phyloP scores from a whole-genome alignment of 768 basidiomycete genomes.

The Tulasnella sp. region DNA sequence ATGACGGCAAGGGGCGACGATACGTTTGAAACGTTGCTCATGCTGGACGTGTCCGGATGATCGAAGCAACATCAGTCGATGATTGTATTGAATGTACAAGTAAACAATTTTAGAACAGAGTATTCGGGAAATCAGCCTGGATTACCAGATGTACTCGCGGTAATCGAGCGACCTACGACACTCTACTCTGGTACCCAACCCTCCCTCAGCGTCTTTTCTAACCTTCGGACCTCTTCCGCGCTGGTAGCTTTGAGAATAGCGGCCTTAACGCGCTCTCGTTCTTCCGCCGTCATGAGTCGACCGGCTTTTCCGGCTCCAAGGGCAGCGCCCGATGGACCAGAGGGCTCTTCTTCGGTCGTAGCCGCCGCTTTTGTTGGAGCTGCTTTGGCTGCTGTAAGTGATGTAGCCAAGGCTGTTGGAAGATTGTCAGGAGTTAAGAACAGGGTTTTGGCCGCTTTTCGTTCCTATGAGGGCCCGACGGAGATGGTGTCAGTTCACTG shows the following conservation, averaged over 20 bases:
- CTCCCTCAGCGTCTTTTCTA: constrained; percentile 78
- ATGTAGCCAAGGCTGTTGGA: constrained; percentile 74
- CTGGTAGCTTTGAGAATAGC: constrained; percentile 90
- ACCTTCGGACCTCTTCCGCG: constrained; percentile 78
- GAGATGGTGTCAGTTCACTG: constrained; percentile 7
- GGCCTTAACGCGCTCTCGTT: constrained; percentile 78
- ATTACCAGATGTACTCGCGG: not conserved
- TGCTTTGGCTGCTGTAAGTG: constrained; percentile 58
- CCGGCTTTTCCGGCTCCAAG: constrained; percentile 56
- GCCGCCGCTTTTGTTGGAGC: constrained; percentile 51
- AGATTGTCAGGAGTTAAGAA: constrained; percentile 79
- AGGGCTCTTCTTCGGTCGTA: constrained; percentile 61
- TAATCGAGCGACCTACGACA: not conserved
- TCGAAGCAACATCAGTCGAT: not conserved
- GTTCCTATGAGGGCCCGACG: constrained; percentile 57
- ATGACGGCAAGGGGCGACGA: constrained; percentile 62
- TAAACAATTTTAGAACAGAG: constrained; percentile 8
- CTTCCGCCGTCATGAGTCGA: constrained; percentile 85
- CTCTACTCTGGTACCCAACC: constrained; percentile 62
- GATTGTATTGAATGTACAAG: constrained; percentile 22
- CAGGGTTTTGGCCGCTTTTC: constrained; percentile 63
- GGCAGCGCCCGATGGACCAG: constrained; percentile 43
- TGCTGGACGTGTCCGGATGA: not conserved
- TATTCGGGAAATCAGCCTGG: not conserved
- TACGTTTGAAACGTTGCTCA: constrained; percentile 64